Percentiles rank a stretch among this genome's conserved stretches.
phyloP scores from a whole-genome alignment of 1,284 basidiomycete genomes.

The Gomphus bonarii region DNA sequence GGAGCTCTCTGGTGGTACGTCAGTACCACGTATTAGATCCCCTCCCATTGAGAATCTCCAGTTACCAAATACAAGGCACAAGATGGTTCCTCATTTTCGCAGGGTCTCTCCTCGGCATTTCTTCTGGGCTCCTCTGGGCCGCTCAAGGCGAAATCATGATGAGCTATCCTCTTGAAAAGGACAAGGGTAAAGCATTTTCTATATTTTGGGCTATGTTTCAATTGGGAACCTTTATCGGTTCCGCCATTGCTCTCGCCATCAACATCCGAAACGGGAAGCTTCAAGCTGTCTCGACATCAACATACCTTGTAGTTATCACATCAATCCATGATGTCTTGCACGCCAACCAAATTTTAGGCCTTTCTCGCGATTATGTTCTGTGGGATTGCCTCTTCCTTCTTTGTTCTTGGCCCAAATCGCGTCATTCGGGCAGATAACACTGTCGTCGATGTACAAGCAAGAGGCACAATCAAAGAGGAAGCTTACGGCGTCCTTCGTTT shows the following conservation, averaged over 20 bases:
- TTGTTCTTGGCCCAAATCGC: slow-evolving; percentile 21
- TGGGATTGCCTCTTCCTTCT: slow-evolving; percentile 17
- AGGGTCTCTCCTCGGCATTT: slow-evolving; percentile 33
- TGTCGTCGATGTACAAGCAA: slow-evolving; percentile 6
- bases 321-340: too few relatives aligned
- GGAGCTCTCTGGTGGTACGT: slow-evolving; percentile 10
- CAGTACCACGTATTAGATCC: background rate
- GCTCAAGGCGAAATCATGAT: slow-evolving; percentile 34
- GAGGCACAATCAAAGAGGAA: slow-evolving; percentile 7
- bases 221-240: slow-evolving; percentile 23
- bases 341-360: slow-evolving; percentile 10
- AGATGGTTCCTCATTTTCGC: slow-evolving; percentile 28
- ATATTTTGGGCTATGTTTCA: slow-evolving; percentile 32
- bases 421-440: slow-evolving; percentile 12
- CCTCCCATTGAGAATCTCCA: background rate
- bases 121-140: slow-evolving; percentile 32
- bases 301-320: slow-evolving; percentile 11
- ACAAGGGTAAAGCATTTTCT: slow-evolving; percentile 29
- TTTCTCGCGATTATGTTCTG: slow-evolving; percentile 25
- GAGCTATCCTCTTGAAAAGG: slow-evolving; percentile 27
- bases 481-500: background rate
- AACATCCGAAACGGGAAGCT: slow-evolving; percentile 17
- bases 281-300: slow-evolving; percentile 19
- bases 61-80: slow-evolving; percentile 1
- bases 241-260: slow-evolving; percentile 29